Percentiles rank a stretch among this genome's conserved stretches.
Evolutionary conservation across 2,329 filamentous ascomycete species (phyloP).

Genomic region (Trichoderma citrinoviride): DNA sequence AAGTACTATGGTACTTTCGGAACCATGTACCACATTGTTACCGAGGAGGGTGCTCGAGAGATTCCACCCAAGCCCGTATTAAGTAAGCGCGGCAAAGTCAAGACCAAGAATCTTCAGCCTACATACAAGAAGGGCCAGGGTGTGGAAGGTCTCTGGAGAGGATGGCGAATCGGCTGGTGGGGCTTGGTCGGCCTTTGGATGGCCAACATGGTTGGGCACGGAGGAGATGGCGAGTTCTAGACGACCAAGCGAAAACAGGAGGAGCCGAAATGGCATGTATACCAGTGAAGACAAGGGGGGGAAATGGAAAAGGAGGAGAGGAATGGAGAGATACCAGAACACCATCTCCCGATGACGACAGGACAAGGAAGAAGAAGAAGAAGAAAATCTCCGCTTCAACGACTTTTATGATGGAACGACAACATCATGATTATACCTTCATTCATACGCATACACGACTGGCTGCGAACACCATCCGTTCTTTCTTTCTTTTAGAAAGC

Average conservation of each 20-base stretch:
- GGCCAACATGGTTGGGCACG: conserved; percentile 60
- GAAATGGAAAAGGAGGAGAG: neutral
- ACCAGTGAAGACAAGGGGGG: conserved; percentile 27
- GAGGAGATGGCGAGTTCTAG: conserved; percentile 60
- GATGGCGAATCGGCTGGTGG: conserved; percentile 78
- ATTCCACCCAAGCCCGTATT: conserved; percentile 37
- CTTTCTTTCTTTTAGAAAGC: conserved; percentile 8
- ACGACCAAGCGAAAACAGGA: neutral
- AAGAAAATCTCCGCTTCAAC: conserved; percentile 37
- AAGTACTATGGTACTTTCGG: conserved; percentile 83
- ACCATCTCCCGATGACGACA: conserved; percentile 27
- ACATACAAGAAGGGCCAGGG: conserved; percentile 62
- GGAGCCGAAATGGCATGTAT: conserved; percentile 17
- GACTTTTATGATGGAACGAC: conserved; percentile 40
- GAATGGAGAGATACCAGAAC: neutral
- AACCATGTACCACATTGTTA: conserved; percentile 83
- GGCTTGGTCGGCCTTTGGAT: conserved; percentile 72
- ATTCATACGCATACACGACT: conserved; percentile 15
- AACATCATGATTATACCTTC: conserved; percentile 32
- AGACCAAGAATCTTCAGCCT: conserved; percentile 33
- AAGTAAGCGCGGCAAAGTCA: conserved; percentile 35
- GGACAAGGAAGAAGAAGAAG: conserved; percentile 24
- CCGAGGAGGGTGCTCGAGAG: conserved; percentile 71
- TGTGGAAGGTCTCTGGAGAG: conserved; percentile 65
- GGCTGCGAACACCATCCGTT: conserved; percentile 11